Evolutionary conservation across 768 basidiomycete genomes (phyloP), one percentile per base, ranked within the genome.

Genomic region (Leccinum subgranulosum): DNA sequence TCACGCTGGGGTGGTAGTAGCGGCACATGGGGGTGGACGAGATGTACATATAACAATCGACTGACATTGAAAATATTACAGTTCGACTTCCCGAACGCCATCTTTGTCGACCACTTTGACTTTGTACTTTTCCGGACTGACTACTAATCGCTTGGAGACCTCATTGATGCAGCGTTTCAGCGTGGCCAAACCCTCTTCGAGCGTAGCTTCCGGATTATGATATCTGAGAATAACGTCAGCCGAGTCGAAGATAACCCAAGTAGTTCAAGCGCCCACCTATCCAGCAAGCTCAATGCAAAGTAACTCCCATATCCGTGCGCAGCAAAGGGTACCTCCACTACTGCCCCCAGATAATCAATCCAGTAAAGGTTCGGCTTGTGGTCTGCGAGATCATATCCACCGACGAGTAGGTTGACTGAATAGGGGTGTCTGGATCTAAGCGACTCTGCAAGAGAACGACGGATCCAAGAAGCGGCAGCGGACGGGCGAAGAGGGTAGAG

Each of bases 241-340:
- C 36, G 6, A 21, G 12, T 53, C 21, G 17, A 41, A 49, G 6
- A n/a, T 34, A 17, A 57, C 8, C 21, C 49, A 23, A 49, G 15
- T 12, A 28, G 3, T 25, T 21, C 21, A 45, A 56, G 19, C 8
- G 7, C 83, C 39, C 56, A 92, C 91, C 91, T 81, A 70, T 99
- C 97, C 54, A 98, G 80, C 70, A 96, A 89, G 83, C 88, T 86
- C 63, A 98, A 75, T 10, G 86, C 88, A 73, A 98, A 97, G 75
- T 94, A 97, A 55, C 87, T 82, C 46, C 94, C 97, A 69, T 98
- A 94, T 3, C 97, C 97, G 68, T 98, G 96, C 1, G 94, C 94
- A 15, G 86, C 94, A 70, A 94, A 99, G 0, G 94, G 94, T 12
- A 97, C 89, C 55, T 86, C 83, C 3, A 87, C 83, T 68, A 90